A percentile compares a stretch with the other conserved stretches of the same genome.
Conservation (phyloP, 768 basidiomycete species). For the Leccinum disarticulatum region DNA sequence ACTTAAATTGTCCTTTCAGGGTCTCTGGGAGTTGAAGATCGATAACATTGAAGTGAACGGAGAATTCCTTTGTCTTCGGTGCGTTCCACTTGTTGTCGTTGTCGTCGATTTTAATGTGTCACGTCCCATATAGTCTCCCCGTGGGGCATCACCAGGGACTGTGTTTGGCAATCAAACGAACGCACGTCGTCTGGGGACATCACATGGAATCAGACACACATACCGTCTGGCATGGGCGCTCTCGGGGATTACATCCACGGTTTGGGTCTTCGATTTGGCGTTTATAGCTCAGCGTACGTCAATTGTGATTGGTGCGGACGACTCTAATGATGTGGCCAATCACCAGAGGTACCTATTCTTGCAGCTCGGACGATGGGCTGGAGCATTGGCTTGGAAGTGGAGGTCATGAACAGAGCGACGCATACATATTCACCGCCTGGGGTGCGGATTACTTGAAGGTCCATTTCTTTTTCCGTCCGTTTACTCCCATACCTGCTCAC, state of each 20-base stretch:
- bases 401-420: constrained; percentile 8
- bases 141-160: constrained; percentile 4
- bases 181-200: constrained; percentile 3
- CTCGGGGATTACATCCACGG: constrained; percentile 8
- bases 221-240: constrained; percentile 18
- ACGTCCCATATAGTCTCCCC: too few relatives aligned
- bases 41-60: too few relatives aligned
- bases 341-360: not conserved
- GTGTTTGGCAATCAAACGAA: constrained; percentile 12
- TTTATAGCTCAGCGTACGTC: constrained; percentile 15
- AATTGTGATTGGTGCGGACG: not conserved
- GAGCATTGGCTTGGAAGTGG: constrained; percentile 11
- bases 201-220: constrained; percentile 9
- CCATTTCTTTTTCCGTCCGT: not conserved
- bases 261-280: constrained; percentile 10
- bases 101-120: too few relatives aligned
- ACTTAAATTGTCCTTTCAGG: too few relatives aligned
- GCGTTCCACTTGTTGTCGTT: too few relatives aligned
- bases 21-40: too few relatives aligned
- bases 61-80: too few relatives aligned
- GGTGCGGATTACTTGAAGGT: constrained; percentile 16
- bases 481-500: not conserved
- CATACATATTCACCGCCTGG: constrained; percentile 5
- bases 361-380: not conserved
- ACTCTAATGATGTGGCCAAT: not conserved